Base-by-base conservation (phyloP, 371 early-diverging fungal genomes). In the Entomophthora muscae region DNA sequence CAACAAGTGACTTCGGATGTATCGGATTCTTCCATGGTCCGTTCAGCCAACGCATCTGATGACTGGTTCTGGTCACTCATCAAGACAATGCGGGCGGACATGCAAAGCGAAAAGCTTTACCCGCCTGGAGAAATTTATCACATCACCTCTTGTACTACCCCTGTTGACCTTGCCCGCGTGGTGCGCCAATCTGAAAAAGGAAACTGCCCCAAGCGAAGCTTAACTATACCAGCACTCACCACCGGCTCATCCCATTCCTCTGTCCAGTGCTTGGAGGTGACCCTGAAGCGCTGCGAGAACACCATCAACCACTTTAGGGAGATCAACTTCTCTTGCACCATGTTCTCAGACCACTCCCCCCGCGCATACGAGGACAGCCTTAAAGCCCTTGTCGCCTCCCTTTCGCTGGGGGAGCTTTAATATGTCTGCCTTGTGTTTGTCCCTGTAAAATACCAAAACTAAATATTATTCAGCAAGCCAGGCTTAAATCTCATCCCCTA, bases 51-150 rank as follows among this genome's bases (percentile, higher is more conserved):
- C 21, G 52, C 32, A 58, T 3, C 32, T 66, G 65, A 74, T 66
- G 2, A 75, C 76, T 90, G 90, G 90, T 83, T 84, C 64, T 85
- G 85, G 85, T 80, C 86, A 24, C 65, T 87, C 58, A 83, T 87
- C 66, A 84, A 87, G 69, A 86, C 87, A 0, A 75, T 88, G 77
- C 77, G 88, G 1, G 88, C 89, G 0, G 85, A 81, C 57, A 88
- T 88, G 89, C 74, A 75, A 27, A 76, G 81, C 1, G 88, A 86
- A 59, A 90, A 90, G 61, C 73, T 90, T 22, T 86, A 85, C 63
- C 90, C 90, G 26, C 87, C 90, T 0, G 80, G 83, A 1, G 80
- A 81, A 0, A 76, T 86, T 1, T 88, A 84, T 66, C 66, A 77
- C 17, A 68, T 90, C 52, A 83, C 79, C 60, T 76, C 76, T 1